Base-by-base conservation (phyloP, 345 rosid species). In the Gossypium anomalum region DNA sequence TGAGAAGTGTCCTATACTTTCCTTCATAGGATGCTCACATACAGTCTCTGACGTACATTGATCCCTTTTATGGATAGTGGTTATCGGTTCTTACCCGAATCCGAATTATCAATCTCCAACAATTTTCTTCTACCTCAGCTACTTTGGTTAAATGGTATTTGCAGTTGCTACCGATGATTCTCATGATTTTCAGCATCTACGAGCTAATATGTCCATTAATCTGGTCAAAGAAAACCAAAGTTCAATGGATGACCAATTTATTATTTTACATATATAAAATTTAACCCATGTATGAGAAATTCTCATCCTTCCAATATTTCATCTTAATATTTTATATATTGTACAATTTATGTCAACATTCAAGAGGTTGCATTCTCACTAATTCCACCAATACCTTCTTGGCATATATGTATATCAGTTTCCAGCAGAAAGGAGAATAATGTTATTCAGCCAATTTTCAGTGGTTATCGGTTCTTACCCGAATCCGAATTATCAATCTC, bases 21-120 rank as follows among this genome's bases (percentile, higher is more conserved):
- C 72, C 67, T 60, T 20, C 47, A n/a, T 70, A 57, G 61, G 77
- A 61, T 52, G 55, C 16, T 73, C 9, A 29, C 67, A 20, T 17
- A 52, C n/a, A 44, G 45, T 69, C 55, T 48, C 16, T 10, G 60
- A 51, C 45, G 76, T 79, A 78, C 69, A 82, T 70, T 45, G 61
- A 12, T 44, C 45, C 72, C 75, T 34, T 41, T 78, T 71, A 58
- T 47, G 65, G 62, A 52, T 59, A 43, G 55, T 68, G 64, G 55
- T 56, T 53, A 16, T 58, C 11, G 3, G 29, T 22, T 43, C 19
- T 58, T 58, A 17, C 19, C 38, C 34, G 15, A 22, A 12, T 38
- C 38, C 34, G 9, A 22, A 12, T 58, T 58, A 7, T 58, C 14
- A 49, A 23, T 23, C 57, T 55, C 22, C 19, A n/a, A 55, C 59